Evolutionary conservation across 805 yeast species (phyloP), one percentile per base, ranked within the genome.

Genomic region (Wickerhamomyces alni): DNA sequence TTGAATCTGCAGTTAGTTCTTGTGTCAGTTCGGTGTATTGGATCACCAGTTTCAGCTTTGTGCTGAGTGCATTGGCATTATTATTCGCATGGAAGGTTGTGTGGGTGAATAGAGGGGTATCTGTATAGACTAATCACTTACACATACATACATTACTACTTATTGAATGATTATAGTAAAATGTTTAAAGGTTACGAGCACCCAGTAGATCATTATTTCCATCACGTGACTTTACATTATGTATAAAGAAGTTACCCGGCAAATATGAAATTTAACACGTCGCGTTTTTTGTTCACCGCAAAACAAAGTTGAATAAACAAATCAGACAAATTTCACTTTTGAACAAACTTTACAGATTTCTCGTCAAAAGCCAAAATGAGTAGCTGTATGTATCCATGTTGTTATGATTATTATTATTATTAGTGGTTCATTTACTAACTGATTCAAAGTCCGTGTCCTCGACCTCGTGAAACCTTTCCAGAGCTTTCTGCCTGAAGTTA

Each of bases 391-490:
- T 44, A 12, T 17, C 26, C n/a, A 5, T 8, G 17, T 17, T 9
- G n/a, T 5, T 7, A 11, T 13, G 5, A 24, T 6, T 24, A 19
- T 4, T 16, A 9, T 4, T 9, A 33, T 9, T n/a, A n/a, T n/a
- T n/a, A n/a, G n/a, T 15, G 6, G 24, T 11, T 19, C n/a, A 21
- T n/a, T n/a, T 17, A 28, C 5, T 27, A 17, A 27, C 21, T 25
- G 30, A 33, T 11, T 27, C 32, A 21, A 26, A 43, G 72, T 78
- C 60, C 81, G 85, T 61, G 80, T 87, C 47, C 72, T 89, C 61
- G 96, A 89, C 62, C 74, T 87, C 55, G 94, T 87, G 56, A 86
- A 84, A 62, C 97, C 97, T 18, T 86, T 89, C 62, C 72, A 85
- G 54, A 83, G 94, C 28, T 82, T 80, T 61, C 70, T 89, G 44